Evolutionary conservation across 441 rosid genomes (phyloP).

Genomic region (Arabidopsis hybrid): DNA sequence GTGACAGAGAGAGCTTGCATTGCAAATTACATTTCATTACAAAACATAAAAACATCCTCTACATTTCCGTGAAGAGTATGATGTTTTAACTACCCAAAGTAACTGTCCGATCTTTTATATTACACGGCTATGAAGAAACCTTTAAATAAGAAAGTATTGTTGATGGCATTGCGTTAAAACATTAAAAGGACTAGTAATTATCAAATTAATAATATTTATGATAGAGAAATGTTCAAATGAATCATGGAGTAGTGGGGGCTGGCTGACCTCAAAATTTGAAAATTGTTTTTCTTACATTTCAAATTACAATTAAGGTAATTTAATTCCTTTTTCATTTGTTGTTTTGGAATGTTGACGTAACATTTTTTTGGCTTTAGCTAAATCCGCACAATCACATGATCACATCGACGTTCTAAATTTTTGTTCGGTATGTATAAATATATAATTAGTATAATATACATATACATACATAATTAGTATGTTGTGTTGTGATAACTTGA

Average conservation of each 20-base stretch:
- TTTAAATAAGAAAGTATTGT: not conserved
- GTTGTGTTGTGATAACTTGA: too few species aligned
- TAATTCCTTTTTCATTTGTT: not conserved
- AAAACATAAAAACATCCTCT: not conserved
- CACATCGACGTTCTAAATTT: not conserved
- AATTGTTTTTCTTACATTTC: not conserved
- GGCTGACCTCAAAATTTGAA: not conserved
- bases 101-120: conserved; percentile 5
- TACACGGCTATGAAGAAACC: not conserved
- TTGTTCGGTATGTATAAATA: not conserved
- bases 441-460: not conserved
- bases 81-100: conserved; percentile 20
- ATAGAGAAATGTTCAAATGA: not conserved
- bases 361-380: not conserved
- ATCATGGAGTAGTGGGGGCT: conserved; percentile 1
- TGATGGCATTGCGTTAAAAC: not conserved
- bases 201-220: not conserved
- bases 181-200: not conserved
- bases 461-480: too few species aligned
- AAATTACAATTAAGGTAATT: not conserved
- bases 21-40: conserved; percentile 35
- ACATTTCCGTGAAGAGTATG: conserved; percentile 3
- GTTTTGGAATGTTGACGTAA: conserved; percentile 1
- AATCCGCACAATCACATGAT: not conserved
- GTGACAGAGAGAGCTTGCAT: conserved; percentile 39